Conservation (phyloP, 371 early-diverging fungal genomes). For the Capillidium heterosporum region DNA sequence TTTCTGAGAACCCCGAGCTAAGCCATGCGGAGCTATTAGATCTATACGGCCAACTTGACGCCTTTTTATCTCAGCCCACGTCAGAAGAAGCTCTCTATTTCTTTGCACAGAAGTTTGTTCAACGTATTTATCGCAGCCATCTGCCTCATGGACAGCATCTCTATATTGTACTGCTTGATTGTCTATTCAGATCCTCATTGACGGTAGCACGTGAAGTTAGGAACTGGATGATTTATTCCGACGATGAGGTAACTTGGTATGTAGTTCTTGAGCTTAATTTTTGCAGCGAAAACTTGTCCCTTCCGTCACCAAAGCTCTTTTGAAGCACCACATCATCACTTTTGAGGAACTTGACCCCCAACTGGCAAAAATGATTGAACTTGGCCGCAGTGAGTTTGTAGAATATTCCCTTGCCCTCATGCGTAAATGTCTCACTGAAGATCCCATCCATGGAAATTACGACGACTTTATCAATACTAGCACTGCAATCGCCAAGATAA, state of each 20-base stretch:
- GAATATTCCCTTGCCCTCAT: conserved; percentile 68
- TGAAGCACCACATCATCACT: conserved; percentile 55
- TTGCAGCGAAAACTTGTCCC: conserved; percentile 67
- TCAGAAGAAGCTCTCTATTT: conserved; percentile 51
- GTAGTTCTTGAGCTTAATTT: neutral
- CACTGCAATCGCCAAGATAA: conserved; percentile 42
- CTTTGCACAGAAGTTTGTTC: conserved; percentile 74
- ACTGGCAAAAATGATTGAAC: conserved; percentile 61
- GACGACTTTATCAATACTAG: conserved; percentile 44
- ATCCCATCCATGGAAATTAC: conserved; percentile 14
- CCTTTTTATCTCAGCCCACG: neutral
- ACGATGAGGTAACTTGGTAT: conserved; percentile 44
- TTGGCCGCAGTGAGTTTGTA: conserved; percentile 39
- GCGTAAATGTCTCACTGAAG: conserved; percentile 42
- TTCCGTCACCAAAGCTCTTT: conserved; percentile 58
- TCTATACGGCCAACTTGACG: neutral
- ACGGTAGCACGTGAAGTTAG: conserved; percentile 65
- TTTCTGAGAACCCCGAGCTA: conserved; percentile 15
- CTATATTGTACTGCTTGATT: conserved; percentile 60
- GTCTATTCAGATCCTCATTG: conserved; percentile 58
- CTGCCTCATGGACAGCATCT: conserved; percentile 43
- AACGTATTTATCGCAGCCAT: conserved; percentile 14
- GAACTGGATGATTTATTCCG: conserved; percentile 81
- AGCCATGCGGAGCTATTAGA: neutral
- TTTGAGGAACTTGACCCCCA: conserved; percentile 71